These are phyloP conservation scores for Thalassiosira hispida DNA, from an alignment of 352 stramenopile species.

Conservation along the genomic window DNA sequence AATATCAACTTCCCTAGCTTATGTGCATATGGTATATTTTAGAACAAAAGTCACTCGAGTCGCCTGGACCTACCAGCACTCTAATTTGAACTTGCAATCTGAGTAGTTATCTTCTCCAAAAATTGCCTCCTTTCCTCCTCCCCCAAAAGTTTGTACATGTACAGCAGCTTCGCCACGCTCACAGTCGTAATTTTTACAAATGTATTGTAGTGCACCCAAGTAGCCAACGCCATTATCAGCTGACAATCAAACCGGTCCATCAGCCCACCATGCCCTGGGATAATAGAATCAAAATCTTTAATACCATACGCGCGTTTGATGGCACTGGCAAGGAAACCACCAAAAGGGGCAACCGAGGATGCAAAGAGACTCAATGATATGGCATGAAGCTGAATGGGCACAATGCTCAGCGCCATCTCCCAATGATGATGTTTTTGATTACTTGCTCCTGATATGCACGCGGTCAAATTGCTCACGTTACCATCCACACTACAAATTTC, in stretches of 20 bases:
- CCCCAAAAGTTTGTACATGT: slow-evolving; percentile 79
- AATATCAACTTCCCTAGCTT: too few species aligned
- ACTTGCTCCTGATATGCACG: slow-evolving; percentile 65
- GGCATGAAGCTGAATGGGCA: slow-evolving; percentile 92
- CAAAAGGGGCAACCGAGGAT: slow-evolving; percentile 97
- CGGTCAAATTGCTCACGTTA: slow-evolving; percentile 39
- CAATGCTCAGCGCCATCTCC: slow-evolving; percentile 70
- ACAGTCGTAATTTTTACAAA: slow-evolving; percentile 90
- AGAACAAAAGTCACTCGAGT: too few species aligned
- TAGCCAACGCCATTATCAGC: slow-evolving; percentile 93
- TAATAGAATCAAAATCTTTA: slow-evolving; percentile 99
- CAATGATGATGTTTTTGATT: slow-evolving; percentile 78
- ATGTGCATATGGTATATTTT: too few species aligned
- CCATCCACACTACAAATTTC: slow-evolving; percentile 71
- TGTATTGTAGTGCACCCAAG: slow-evolving; percentile 96
- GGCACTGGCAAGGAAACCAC: slow-evolving; percentile 97
- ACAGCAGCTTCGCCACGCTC: slow-evolving; percentile 79
- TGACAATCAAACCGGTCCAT: slow-evolving; percentile 98
- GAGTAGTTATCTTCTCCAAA: slow-evolving; percentile 63
- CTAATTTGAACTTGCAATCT: slow-evolving; percentile 7
- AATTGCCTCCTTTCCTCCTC: slow-evolving; percentile 73
- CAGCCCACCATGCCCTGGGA: slow-evolving; percentile 96
- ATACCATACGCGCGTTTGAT: slow-evolving; percentile 99
- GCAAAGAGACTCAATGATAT: slow-evolving; percentile 96
- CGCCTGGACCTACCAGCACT: too few species aligned